phyloP scores from a whole-genome alignment of 352 stramenopile species.

The Pythium brachiatum region DNA sequence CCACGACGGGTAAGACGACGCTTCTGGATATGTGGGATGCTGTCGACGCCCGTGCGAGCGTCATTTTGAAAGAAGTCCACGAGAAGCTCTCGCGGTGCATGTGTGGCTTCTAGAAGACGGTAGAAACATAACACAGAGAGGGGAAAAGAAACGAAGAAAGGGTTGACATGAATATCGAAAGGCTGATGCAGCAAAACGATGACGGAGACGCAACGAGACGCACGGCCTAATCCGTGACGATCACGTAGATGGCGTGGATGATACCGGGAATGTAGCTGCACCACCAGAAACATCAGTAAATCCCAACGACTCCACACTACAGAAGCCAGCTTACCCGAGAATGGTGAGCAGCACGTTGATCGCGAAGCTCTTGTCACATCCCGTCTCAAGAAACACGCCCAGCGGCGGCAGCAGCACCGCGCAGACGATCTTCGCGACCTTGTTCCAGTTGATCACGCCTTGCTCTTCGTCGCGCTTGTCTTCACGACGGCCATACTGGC shows the following conservation, averaged over 20 bases:
- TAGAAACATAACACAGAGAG: neutral
- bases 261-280: slow-evolving; percentile 50
- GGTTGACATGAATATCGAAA: neutral
- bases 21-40: slow-evolving; percentile 57
- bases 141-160: slow-evolving; percentile 2
- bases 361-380: slow-evolving; percentile 25
- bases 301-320: neutral
- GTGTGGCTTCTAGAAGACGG: slow-evolving; percentile 54
- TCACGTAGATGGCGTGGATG: slow-evolving; percentile 57
- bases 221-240: slow-evolving; percentile 27
- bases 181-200: too few relatives aligned
- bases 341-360: slow-evolving; percentile 32
- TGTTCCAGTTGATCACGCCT: slow-evolving; percentile 32
- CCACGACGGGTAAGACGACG: slow-evolving; percentile 36
- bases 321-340: slow-evolving; percentile 19
- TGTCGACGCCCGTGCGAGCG: slow-evolving; percentile 38
- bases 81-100: slow-evolving; percentile 55
- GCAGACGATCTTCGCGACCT: slow-evolving; percentile 45
- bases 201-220: neutral
- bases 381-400: slow-evolving; percentile 30
- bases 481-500: slow-evolving; percentile 10
- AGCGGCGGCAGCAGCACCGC: slow-evolving; percentile 36
- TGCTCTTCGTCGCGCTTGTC: slow-evolving; percentile 12
- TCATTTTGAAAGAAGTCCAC: slow-evolving; percentile 52
- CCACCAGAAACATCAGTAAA: neutral